Evolutionary conservation across 257 asterid species (phyloP), one percentile per base, ranked within the genome.

Genomic region (Cynanchum wilfordii): DNA sequence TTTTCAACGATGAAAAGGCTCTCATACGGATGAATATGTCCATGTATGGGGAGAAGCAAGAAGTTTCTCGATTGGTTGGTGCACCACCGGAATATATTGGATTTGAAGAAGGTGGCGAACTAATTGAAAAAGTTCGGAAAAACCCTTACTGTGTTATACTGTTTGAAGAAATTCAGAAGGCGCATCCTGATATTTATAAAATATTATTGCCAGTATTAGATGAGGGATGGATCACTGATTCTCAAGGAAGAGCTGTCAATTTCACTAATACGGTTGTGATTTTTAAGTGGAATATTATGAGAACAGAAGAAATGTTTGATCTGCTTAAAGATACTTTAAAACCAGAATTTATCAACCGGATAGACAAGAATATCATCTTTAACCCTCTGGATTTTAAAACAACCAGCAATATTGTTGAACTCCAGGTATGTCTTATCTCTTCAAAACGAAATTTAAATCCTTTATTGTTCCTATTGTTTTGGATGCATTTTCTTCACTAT

Each of bases 1-100:
- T 93, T 40, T 93, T 93, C 85, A 89, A 93, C 79, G 84, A 97
- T 0, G 98, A 93, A 72, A 87, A 84, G n/a, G 97, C 97, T 7
- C 89, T 93, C 3, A 96, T 93, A 60, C 81, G 98, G 45, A 87
- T 93, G 42, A 97, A 93, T 78, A 93, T 93, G 98, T 90, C 96
- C 27, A 97, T 90, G 66, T 93, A 90, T 85, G 90, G 90, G 98
- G 98, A 93, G 64, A 93, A 90, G 62, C 96, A 90, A 76, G 93
- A 97, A 19, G 98, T 93, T 69, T 90, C 98, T 29, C 87, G 98
- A n/a, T 74, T 93, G 85, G 88, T 93, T 52, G 98, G 98, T 45
- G 98, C 98, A 25, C 97, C 98, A 47, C 98, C 98, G 0, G 98
- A 97, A 24, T 93, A 93, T 79, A 90, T 93, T 38, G 98, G 98